These are phyloP conservation scores for Volvox reticuliferus DNA, from an alignment of 139 green algal species.

Conservation along the genomic window DNA sequence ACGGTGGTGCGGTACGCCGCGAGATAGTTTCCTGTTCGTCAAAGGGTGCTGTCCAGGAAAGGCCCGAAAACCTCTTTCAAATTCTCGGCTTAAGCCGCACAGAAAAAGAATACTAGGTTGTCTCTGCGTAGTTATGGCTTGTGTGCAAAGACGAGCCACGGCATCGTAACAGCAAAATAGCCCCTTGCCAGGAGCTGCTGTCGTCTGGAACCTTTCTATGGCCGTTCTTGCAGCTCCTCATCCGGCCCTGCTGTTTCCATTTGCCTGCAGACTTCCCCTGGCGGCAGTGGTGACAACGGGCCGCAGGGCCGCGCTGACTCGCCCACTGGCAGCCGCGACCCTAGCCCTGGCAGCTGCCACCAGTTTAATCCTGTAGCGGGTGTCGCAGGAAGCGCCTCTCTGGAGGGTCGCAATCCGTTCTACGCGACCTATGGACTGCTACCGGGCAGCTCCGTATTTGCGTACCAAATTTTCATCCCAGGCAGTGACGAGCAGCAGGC, in stretches of 20 bases:
- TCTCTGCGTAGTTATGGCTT: too few species aligned
- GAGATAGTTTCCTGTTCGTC: too few species aligned
- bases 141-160: background rate
- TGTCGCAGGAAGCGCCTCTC: background rate
- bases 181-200: too few species aligned
- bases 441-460: constrained; percentile 15
- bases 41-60: too few species aligned
- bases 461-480: constrained; percentile 40
- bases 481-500: constrained; percentile 27
- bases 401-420: constrained; percentile 17
- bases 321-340: too few species aligned
- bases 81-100: too few species aligned
- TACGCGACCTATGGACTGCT: constrained; percentile 36
- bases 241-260: background rate
- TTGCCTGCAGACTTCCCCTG: background rate
- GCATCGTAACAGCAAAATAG: too few species aligned
- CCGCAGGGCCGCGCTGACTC: background rate
- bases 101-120: too few species aligned
- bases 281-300: background rate
- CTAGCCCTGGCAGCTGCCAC: background rate
- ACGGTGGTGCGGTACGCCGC: too few species aligned
- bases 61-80: too few species aligned
- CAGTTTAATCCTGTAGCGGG: background rate
- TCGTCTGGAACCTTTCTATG: too few species aligned
- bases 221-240: too few species aligned